Evolutionary conservation across 1,284 basidiomycete species (phyloP), one percentile per base, ranked within the genome.

Genomic region (Irpex lacteus): DNA sequence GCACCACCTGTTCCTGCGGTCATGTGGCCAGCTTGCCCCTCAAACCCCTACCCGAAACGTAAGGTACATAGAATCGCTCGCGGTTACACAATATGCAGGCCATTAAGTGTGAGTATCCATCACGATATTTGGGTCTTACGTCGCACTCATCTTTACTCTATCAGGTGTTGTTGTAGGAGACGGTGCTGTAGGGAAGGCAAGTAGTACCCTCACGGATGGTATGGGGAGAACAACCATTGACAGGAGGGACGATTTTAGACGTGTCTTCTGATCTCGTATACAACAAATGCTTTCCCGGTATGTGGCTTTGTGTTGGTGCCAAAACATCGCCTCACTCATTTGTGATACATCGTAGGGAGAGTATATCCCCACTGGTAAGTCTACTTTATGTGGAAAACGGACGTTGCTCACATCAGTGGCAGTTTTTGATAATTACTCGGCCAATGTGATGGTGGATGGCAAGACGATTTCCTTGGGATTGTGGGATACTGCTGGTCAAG

Each of bases 401-500:
- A 53, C 11, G 18, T 15, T 5, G 34, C 11, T 50, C 40, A 63
- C 64, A 52, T 18, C n/a, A 11, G 34, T 61, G 59, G 63, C 74
- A 89, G 94, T 96, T 59, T 96, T 97, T 74, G 95, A 97, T 81
- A 97, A 98, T 82, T 98, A 97, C 77, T 94, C 93, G 65, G 92
- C 91, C 65, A 93, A 96, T 81, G 96, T 99, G 67, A 96, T 98
- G 89, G 96, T 99, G 65, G 98, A 99, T 74, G 95, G 96, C 72
- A 98, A 98, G 84, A 98, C 98, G 57, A 97, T 99, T 72, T 96
- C 94, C 64, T 88, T 99, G 64, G 97, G 97, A 63, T 82, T 98
- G 64, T 98, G 96, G 96, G 96, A 98, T 86, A 98, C 96, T n/a
- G 96, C 96, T 59, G 96, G 96, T 71, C 96, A 98, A 81, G 96